These are phyloP conservation scores for Mycena haematopus DNA, from an alignment of 768 basidiomycete species.

Conservation along the genomic window DNA sequence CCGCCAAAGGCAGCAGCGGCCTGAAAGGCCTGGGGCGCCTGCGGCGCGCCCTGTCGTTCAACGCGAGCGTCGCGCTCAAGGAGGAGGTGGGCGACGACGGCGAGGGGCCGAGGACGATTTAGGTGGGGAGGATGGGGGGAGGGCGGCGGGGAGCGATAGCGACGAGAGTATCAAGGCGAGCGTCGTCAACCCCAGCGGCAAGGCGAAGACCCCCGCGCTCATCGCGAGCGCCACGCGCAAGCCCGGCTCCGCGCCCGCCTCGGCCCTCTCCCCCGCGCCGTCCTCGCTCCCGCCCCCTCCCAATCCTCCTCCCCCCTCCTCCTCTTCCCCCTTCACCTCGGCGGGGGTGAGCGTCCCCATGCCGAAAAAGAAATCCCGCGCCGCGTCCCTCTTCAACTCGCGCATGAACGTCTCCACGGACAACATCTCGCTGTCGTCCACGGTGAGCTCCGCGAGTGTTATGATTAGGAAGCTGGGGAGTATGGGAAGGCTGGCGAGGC, in stretches of 20 bases:
- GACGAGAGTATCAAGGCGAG: constrained; percentile 43
- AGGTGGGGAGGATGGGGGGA: constrained; percentile 4
- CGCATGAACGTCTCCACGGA: constrained; percentile 89
- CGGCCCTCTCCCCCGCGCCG: constrained; percentile 1
- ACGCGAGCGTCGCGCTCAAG: constrained; percentile 60
- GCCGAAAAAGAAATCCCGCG: constrained; percentile 74
- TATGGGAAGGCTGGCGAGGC: constrained; percentile 85
- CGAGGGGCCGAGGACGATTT: constrained; percentile 9
- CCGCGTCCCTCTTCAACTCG: constrained; percentile 84
- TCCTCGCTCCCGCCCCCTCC: not conserved
- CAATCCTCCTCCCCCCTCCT: not conserved
- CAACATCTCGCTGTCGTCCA: constrained; percentile 94
- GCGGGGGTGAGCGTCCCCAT: constrained; percentile 17
- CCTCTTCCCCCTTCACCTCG: constrained; percentile 6
- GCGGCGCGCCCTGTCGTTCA: constrained; percentile 75
- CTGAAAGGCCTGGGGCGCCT: constrained; percentile 69
- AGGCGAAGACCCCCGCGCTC: constrained; percentile 40
- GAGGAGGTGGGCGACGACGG: constrained; percentile 55
- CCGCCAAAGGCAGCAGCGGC: constrained; percentile 47
- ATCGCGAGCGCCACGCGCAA: constrained; percentile 37
- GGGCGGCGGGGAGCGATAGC: constrained; percentile 9
- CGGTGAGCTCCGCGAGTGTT: constrained; percentile 92
- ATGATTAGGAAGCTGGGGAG: constrained; percentile 96
- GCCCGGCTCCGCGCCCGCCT: constrained; percentile 7
- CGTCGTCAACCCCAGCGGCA: constrained; percentile 36